A percentile compares a stretch with the other conserved stretches of the same genome.
phyloP scores from a whole-genome alignment of 805 yeast genomes.

The Candida ulmi region DNA sequence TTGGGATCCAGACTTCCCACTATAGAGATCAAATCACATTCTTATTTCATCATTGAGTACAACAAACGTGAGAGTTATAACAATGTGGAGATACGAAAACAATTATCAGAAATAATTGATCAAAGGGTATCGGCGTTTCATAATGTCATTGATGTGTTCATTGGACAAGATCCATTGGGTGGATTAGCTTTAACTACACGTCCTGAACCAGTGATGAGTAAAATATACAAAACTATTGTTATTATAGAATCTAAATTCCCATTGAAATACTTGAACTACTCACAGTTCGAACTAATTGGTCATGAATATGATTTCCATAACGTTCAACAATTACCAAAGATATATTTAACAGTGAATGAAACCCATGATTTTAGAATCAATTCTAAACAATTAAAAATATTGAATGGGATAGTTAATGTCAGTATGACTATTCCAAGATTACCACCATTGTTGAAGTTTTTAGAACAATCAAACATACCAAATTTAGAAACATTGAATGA shows the following conservation, averaged over 20 bases:
- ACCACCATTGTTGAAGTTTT: conserved; percentile 15
- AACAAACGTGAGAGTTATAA: conserved; percentile 5
- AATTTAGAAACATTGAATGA: conserved; percentile 12
- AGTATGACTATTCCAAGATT: conserved; percentile 16
- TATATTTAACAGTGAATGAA: conserved; percentile 12
- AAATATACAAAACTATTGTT: not conserved
- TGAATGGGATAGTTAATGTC: conserved; percentile 15
- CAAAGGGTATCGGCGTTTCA: not conserved
- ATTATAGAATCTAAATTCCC: not conserved
- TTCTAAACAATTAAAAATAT: conserved; percentile 7
- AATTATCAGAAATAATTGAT: not conserved
- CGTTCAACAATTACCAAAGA: conserved; percentile 9
- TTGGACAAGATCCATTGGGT: not conserved
- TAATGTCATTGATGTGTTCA: not conserved
- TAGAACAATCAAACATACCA: conserved; percentile 15
- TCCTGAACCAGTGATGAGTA: not conserved
- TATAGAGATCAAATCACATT: not conserved
- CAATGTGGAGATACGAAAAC: not conserved
- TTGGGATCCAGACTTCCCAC: not conserved
- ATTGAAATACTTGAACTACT: not conserved
- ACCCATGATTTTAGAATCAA: conserved; percentile 13
- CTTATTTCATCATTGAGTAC: not conserved
- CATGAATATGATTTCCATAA: conserved; percentile 16
- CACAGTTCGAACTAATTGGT: conserved; percentile 11
- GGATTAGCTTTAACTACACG: not conserved